Evolutionary conservation across 2,329 filamentous ascomycete genomes (phyloP).

Genomic region (Chaetomium sp.): DNA sequence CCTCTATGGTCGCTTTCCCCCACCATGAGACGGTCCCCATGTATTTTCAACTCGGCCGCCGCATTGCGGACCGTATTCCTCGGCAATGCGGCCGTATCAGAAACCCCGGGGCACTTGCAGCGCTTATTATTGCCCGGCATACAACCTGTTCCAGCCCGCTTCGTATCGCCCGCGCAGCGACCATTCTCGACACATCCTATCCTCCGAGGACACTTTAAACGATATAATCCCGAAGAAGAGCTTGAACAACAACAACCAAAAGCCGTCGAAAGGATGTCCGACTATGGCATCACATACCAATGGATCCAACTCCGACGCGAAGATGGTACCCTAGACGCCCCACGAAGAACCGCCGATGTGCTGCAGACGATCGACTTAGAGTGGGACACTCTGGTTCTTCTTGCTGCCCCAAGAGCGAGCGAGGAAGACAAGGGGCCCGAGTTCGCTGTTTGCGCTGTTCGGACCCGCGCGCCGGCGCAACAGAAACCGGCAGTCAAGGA

Average conservation of each 20-base stretch:
- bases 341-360: conserved; percentile 33
- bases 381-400: conserved; percentile 12
- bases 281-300: conserved; percentile 41
- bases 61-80: conserved; percentile 44
- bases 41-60: conserved; percentile 38
- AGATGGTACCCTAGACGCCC: conserved; percentile 34
- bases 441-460: conserved; percentile 52
- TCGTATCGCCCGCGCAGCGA: background rate
- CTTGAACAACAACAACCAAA: background rate
- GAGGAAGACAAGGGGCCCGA: conserved; percentile 17
- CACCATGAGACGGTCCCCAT: conserved; percentile 35
- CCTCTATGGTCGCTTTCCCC: background rate
- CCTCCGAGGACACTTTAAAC: background rate
- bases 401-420: conserved; percentile 4
- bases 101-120: conserved; percentile 20
- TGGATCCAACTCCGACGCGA: conserved; percentile 32
- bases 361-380: conserved; percentile 33
- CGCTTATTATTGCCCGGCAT: conserved; percentile 16
- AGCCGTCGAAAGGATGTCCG: conserved; percentile 39
- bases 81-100: conserved; percentile 28
- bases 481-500: conserved; percentile 50
- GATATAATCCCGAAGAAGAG: background rate
- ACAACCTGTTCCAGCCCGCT: background rate
- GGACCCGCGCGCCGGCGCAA: conserved; percentile 39
- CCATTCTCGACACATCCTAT: conserved; percentile 4